These are phyloP conservation scores for Phaffomyces opuntiae DNA, from an alignment of 805 yeast species.

Conservation along the genomic window DNA sequence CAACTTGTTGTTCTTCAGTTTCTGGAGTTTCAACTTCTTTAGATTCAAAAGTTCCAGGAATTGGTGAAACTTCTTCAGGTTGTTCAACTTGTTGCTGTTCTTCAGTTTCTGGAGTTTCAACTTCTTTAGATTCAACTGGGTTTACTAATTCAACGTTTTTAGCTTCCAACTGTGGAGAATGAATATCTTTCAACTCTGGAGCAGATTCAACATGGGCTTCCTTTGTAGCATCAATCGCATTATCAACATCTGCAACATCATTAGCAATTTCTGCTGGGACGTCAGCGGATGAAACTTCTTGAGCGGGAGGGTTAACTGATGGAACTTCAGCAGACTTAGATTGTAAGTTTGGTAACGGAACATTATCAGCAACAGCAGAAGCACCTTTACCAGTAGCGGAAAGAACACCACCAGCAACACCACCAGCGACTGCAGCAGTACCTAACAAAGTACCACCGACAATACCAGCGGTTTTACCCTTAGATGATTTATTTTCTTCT, in stretches of 20 bases:
- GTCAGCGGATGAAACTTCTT: background rate
- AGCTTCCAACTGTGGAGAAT: too few species aligned
- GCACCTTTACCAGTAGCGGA: slow-evolving; percentile 17
- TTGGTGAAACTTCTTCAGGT: background rate
- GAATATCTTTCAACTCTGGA: too few species aligned
- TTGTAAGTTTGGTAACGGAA: slow-evolving; percentile 9
- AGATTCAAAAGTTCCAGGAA: background rate
- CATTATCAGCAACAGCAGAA: slow-evolving; percentile 10
- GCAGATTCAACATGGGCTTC: too few species aligned
- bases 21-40: background rate
- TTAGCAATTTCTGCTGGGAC: background rate
- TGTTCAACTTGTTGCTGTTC: background rate
- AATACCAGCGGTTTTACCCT: slow-evolving; percentile 1
- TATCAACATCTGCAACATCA: background rate
- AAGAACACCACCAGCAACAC: slow-evolving; percentile 9
- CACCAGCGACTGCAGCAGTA: slow-evolving; percentile 11
- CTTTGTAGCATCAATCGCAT: too few species aligned
- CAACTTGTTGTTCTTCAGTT: background rate
- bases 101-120: background rate
- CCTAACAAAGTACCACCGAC: slow-evolving; percentile 10
- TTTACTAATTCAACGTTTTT: too few species aligned
- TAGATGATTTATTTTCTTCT: background rate
- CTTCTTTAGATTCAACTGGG: too few species aligned
- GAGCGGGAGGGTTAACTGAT: too few species aligned
- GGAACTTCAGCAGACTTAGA: slow-evolving; percentile 8